A percentile compares a stretch with the other conserved stretches of the same genome.
These are phyloP conservation scores for Pseudogymnoascus sp. DNA, from an alignment of 2,329 filamentous ascomycete species.

Conservation along the genomic window DNA sequence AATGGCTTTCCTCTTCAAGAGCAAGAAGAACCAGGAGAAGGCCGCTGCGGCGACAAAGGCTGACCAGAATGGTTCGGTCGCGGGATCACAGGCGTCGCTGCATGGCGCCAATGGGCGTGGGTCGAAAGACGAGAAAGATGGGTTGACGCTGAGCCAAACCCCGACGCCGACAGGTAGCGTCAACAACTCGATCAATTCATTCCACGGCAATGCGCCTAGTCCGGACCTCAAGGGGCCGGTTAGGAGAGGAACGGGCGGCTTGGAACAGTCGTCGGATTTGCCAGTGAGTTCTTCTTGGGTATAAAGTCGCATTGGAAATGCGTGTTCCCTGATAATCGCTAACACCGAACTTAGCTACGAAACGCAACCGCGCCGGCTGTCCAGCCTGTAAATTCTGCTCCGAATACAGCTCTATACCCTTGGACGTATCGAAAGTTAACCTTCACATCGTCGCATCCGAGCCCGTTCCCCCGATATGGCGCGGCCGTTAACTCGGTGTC, in stretches of 20 bases:
- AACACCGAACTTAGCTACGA: slow-evolving; percentile 38
- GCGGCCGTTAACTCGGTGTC: slow-evolving; percentile 88
- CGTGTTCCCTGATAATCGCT: neutral
- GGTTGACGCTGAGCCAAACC: slow-evolving; percentile 47
- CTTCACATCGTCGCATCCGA: slow-evolving; percentile 73
- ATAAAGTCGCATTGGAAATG: neutral
- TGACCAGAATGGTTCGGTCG: slow-evolving; percentile 19
- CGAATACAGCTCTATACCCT: slow-evolving; percentile 80
- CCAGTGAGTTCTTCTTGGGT: slow-evolving; percentile 28
- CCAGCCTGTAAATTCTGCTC: slow-evolving; percentile 36
- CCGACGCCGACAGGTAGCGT: slow-evolving; percentile 55
- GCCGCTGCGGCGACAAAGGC: slow-evolving; percentile 33
- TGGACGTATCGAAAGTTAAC: slow-evolving; percentile 89
- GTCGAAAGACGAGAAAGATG: slow-evolving; percentile 45
- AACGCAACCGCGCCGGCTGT: slow-evolving; percentile 38
- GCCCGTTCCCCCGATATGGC: slow-evolving; percentile 93
- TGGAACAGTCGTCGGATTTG: slow-evolving; percentile 29
- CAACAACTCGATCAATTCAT: slow-evolving; percentile 55
- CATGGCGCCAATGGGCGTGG: slow-evolving; percentile 42
- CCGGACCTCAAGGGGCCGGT: slow-evolving; percentile 47
- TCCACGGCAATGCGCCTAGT: slow-evolving; percentile 39
- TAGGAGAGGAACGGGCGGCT: slow-evolving; percentile 46
- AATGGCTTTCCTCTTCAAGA: slow-evolving; percentile 81
- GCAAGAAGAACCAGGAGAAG: slow-evolving; percentile 67
- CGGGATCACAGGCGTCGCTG: slow-evolving; percentile 38